Evolutionary conservation across 2,329 filamentous ascomycete species (phyloP), one percentile per base, ranked within the genome.

Genomic region (Hypoxylon sp.): DNA sequence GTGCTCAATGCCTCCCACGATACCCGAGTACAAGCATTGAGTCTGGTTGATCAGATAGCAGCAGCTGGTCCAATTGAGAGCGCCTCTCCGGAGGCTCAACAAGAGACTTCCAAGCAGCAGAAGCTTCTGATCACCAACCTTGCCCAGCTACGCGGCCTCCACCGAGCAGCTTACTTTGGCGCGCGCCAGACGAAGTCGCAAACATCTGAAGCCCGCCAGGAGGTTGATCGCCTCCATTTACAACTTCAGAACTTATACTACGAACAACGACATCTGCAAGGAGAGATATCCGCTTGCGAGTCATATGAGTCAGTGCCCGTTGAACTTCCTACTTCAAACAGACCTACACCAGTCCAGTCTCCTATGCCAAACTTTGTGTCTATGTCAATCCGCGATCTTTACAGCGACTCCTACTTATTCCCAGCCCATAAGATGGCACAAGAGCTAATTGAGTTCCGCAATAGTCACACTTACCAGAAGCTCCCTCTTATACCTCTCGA

Each of bases 221-320:
- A 97, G 79, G 93, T 98, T 69, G 96, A 99, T 77, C 88, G 90
- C 52, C 84, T 99, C 66, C 94, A 98, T 77, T 85, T 99, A 37
- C 92, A 97, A 75, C 85, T 99, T 59, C 95, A 98, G 80, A 99
- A 99, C 75, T 82, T 99, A 6, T 96, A 96, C 78, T 99, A 99
- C 76, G 95, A 99, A 79, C 94, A 98, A 81, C 86, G 93, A 58
- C 94, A 97, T 78, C 82, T 99, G 58, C 89, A 92, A 69, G 92
- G 92, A 51, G 96, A 99, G 80, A 98, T 99, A 66, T 84, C 88
- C 0, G 93, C 92, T 7, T 98, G 96, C 78, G 92, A 97, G 76
- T 91, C 90, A 54, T 97, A 96, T 74, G 92, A 97, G 93, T 97
- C 81, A 67, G 92, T 86, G 11, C 23, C 46, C 60, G 23, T 25